Conservation (phyloP, 1,284 basidiomycete species). For the Rhodotorula sp. region DNA sequence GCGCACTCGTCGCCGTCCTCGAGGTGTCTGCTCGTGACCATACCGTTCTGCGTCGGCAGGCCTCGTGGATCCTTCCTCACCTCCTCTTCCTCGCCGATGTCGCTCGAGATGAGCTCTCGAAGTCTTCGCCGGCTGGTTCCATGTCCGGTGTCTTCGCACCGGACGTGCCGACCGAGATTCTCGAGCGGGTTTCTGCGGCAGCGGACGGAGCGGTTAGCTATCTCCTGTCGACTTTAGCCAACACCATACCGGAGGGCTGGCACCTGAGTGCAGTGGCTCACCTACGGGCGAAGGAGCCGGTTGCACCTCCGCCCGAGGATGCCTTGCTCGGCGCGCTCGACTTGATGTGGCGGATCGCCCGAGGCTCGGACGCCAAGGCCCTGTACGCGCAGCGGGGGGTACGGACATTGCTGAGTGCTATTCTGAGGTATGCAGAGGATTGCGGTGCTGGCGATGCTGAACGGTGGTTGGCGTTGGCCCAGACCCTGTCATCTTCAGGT, state of each 20-base stretch:
- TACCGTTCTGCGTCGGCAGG: constrained; percentile 58
- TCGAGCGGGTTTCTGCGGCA: constrained; percentile 56
- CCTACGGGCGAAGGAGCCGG: constrained; percentile 23
- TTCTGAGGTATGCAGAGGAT: constrained; percentile 59
- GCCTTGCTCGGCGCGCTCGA: constrained; percentile 32
- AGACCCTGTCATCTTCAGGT: constrained; percentile 63
- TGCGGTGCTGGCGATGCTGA: constrained; percentile 66
- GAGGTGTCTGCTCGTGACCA: constrained; percentile 64
- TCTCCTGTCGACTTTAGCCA: constrained; percentile 57
- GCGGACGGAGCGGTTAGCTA: constrained; percentile 67
- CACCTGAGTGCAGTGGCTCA: constrained; percentile 29
- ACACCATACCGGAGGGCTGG: constrained; percentile 21
- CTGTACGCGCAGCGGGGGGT: constrained; percentile 61
- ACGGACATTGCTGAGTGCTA: constrained; percentile 60
- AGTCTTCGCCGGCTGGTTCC: constrained; percentile 52
- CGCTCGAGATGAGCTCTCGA: constrained; percentile 53
- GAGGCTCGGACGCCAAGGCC: constrained; percentile 44
- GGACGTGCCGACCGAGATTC: constrained; percentile 49
- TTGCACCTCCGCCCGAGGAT: neutral
- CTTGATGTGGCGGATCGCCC: constrained; percentile 16
- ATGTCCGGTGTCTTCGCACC: constrained; percentile 55
- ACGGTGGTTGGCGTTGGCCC: constrained; percentile 67
- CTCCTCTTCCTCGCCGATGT: constrained; percentile 48
- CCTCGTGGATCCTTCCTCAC: constrained; percentile 56
- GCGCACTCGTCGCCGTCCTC: constrained; percentile 63